Conservation (phyloP, 495 filamentous ascomycete species). For the Hypoxylon rickii region DNA sequence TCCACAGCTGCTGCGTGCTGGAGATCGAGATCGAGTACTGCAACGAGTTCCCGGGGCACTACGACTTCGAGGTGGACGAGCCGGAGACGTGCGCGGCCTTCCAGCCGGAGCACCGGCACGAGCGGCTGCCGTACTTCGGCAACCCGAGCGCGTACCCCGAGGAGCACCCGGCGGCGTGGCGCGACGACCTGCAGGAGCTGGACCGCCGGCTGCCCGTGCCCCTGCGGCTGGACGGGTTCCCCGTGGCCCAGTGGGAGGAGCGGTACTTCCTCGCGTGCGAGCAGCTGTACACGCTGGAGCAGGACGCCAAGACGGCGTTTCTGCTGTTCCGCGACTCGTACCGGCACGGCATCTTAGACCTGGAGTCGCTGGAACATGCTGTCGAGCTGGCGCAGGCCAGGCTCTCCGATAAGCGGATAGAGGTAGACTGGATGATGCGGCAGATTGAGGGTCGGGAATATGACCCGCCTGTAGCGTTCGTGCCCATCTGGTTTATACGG, state of each 20-base stretch:
- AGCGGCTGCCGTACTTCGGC: conserved; percentile 29
- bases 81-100: conserved; percentile 22
- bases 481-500: conserved; percentile 11
- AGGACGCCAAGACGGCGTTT: conserved; percentile 9
- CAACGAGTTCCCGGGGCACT: not conserved
- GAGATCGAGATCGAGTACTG: conserved; percentile 2
- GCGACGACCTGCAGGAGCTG: not conserved
- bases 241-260: not conserved
- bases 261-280: conserved; percentile 12
- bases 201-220: not conserved
- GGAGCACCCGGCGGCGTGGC: conserved; percentile 17
- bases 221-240: not conserved
- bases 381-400: conserved; percentile 58
- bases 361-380: too few relatives aligned
- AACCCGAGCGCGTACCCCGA: not conserved
- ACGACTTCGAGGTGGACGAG: too few relatives aligned
- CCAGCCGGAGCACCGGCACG: conserved; percentile 25
- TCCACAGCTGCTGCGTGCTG: conserved; percentile 33
- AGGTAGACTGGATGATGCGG: not conserved
- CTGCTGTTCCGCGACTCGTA: conserved; percentile 6
- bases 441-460: not conserved
- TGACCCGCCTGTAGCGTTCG: not conserved
- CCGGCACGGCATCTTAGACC: too few relatives aligned
- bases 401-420: conserved; percentile 42
- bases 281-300: conserved; percentile 7